Evolutionary conservation across 2,329 filamentous ascomycete species (phyloP).

Genomic region (Venturia oleaginea): DNA sequence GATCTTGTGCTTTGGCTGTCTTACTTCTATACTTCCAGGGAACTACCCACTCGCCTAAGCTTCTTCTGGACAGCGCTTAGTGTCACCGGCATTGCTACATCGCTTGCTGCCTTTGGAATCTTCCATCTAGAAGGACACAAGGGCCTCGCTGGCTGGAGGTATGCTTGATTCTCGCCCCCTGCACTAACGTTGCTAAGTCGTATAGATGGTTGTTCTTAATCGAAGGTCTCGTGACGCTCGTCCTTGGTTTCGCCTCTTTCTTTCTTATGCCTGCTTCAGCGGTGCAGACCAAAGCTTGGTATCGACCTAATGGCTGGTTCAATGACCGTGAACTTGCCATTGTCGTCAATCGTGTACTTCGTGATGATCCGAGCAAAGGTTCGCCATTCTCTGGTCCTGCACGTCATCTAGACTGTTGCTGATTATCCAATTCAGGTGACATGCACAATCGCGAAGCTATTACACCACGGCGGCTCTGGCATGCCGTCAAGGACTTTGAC

Average conservation of each 20-base stretch:
- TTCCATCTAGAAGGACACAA: conserved; percentile 23
- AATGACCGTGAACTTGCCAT: conserved; percentile 19
- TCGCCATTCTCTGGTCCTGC: background rate
- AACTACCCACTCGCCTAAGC: conserved; percentile 28
- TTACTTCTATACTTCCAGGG: conserved; percentile 31
- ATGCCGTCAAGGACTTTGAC: conserved; percentile 20
- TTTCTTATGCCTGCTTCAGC: conserved; percentile 21
- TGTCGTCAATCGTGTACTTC: conserved; percentile 21
- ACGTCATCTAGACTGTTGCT: background rate
- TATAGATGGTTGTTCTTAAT: conserved; percentile 18
- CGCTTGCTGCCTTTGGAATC: conserved; percentile 28
- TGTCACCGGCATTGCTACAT: conserved; percentile 25
- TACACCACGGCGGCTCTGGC: conserved; percentile 19
- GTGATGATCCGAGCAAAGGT: conserved; percentile 21
- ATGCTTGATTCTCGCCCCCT: conserved; percentile 16
- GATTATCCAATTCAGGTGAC: background rate
- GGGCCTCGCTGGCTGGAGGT: conserved; percentile 21
- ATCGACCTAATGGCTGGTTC: conserved; percentile 27
- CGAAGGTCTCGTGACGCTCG: conserved; percentile 18
- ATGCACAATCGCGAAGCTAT: conserved; percentile 24
- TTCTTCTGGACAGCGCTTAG: conserved; percentile 31
- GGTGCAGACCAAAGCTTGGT: conserved; percentile 23
- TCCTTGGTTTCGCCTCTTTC: conserved; percentile 18
- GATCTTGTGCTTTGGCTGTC: conserved; percentile 23
- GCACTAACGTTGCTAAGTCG: background rate